Conservation (phyloP, 2,329 filamentous ascomycete species). For the Immersiporthe knoxdaviesiana region DNA sequence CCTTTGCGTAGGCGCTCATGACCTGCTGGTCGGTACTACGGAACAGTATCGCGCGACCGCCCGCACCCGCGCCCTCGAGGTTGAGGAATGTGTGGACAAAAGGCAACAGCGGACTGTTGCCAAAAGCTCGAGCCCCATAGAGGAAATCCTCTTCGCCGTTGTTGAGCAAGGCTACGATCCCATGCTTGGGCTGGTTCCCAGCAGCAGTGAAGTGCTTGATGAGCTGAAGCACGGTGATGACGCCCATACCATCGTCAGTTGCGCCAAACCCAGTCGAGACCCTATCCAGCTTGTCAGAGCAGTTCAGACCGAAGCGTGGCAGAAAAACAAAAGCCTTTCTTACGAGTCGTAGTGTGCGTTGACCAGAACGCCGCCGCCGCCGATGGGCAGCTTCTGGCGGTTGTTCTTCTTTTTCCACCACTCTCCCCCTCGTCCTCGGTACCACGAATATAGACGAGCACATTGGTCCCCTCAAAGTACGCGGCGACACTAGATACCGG, state of each 20-base stretch:
- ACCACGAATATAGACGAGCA: constrained; percentile 89
- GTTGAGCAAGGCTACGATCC: constrained; percentile 85
- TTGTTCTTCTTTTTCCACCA: constrained; percentile 67
- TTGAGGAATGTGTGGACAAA: constrained; percentile 91
- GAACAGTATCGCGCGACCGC: constrained; percentile 85
- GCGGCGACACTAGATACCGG: constrained; percentile 50
- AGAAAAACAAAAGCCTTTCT: constrained; percentile 35
- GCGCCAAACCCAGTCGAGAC: constrained; percentile 92
- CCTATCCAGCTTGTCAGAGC: constrained; percentile 24
- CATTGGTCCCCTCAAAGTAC: constrained; percentile 92
- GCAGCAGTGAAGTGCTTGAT: constrained; percentile 81
- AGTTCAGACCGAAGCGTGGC: not conserved
- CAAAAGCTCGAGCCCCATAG: constrained; percentile 83
- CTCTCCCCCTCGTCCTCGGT: constrained; percentile 69
- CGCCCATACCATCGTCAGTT: constrained; percentile 90
- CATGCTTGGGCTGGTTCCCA: constrained; percentile 73
- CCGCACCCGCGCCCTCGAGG: constrained; percentile 91
- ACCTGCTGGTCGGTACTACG: constrained; percentile 86
- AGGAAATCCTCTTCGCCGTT: constrained; percentile 95
- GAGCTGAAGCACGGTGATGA: constrained; percentile 83
- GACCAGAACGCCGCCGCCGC: constrained; percentile 79
- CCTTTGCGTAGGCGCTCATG: constrained; percentile 74
- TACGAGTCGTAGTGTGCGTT: constrained; percentile 90
- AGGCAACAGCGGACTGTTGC: constrained; percentile 77
- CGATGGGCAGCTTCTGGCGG: constrained; percentile 51